Conservation (phyloP, 2,329 filamentous ascomycete genomes). For the Fusarium torulosum region DNA sequence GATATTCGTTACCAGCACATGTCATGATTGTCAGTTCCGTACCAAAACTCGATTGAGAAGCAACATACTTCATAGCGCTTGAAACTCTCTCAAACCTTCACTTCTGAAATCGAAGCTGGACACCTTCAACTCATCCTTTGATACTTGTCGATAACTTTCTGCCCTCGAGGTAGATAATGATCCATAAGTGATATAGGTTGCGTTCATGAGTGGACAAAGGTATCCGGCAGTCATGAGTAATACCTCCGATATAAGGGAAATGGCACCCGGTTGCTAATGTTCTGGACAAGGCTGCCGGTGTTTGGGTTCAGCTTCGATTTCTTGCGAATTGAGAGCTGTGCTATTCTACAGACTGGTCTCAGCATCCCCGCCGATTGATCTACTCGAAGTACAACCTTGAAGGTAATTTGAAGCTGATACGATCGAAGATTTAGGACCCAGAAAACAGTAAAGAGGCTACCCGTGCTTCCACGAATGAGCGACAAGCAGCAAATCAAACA, state of each 20-base stretch:
- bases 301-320: not conserved
- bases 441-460: not conserved
- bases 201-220: not conserved
- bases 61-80: not conserved
- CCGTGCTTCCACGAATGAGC: not conserved
- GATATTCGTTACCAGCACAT: slow-evolving; percentile 11
- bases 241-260: too few species aligned
- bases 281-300: not conserved
- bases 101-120: not conserved
- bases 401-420: slow-evolving; percentile 18
- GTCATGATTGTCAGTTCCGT: slow-evolving; percentile 2
- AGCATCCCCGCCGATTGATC: not conserved
- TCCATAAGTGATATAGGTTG: not conserved
- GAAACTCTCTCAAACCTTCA: not conserved
- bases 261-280: not conserved
- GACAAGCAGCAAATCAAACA: not conserved
- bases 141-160: not conserved
- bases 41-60: not conserved
- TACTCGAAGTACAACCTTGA: not conserved
- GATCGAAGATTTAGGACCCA: slow-evolving; percentile 12
- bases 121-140: not conserved
- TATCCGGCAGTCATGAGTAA: not conserved
- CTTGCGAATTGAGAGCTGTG: not conserved
- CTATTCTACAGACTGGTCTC: not conserved
- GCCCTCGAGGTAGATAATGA: not conserved